Evolutionary conservation across 306 rosid species (phyloP).

Genomic region (Ceratonia siliqua): DNA sequence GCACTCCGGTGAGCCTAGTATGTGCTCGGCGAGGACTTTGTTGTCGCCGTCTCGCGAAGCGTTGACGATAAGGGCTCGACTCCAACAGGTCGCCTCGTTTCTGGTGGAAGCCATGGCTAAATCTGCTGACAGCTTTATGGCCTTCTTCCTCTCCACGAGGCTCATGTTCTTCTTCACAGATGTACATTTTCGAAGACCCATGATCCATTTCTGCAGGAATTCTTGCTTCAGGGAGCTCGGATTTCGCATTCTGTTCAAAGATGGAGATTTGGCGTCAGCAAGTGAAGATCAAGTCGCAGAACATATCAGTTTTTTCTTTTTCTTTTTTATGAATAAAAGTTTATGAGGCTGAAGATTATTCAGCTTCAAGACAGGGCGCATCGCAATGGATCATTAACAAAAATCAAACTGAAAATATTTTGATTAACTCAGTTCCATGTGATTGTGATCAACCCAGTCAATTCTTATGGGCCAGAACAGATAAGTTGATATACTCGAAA

Average conservation of each 20-base stretch:
- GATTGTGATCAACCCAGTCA: no score
- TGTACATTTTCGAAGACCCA: conserved; percentile 55
- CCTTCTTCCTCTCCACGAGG: conserved; percentile 63
- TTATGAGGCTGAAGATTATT: no score
- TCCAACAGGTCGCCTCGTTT: conserved; percentile 59
- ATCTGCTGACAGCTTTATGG: conserved; percentile 74
- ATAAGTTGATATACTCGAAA: not conserved
- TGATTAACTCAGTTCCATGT: no score
- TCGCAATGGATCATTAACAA: no score
- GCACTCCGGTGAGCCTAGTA: conserved; percentile 24
- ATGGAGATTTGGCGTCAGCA: not conserved
- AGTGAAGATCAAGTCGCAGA: no score
- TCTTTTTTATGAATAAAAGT: no score
- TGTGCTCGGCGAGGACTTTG: conserved; percentile 18
- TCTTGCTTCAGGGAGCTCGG: conserved; percentile 57
- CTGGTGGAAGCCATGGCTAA: conserved; percentile 81
- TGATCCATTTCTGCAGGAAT: conserved; percentile 67
- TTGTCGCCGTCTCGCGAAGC: conserved; percentile 29
- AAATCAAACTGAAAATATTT: no score
- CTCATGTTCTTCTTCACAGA: conserved; percentile 51
- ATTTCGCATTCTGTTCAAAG: conserved; percentile 51
- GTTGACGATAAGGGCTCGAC: conserved; percentile 57
- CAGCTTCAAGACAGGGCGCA: no score
- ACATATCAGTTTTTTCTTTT: no score
- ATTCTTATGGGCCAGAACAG: no score